phyloP scores from a whole-genome alignment of 805 yeast genomes.

The Candida insectorum region DNA sequence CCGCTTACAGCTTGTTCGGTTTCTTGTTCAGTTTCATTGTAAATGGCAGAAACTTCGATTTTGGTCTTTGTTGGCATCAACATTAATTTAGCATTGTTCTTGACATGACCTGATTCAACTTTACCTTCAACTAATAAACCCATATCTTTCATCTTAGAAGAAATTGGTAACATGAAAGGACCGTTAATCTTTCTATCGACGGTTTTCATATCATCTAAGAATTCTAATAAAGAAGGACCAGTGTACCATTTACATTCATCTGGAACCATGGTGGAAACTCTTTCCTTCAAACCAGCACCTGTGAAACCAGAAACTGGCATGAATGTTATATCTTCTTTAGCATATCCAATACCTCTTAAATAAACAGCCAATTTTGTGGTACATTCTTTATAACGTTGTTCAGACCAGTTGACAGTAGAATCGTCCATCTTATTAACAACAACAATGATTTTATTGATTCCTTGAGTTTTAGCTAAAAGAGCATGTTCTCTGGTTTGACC shows the following conservation, averaged over 20 bases:
- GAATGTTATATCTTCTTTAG: conserved; percentile 77
- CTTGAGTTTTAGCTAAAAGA: conserved; percentile 94
- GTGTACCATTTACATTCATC: conserved; percentile 86
- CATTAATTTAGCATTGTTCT: conserved; percentile 69
- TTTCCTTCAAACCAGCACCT: conserved; percentile 93
- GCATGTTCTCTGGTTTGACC: conserved; percentile 99
- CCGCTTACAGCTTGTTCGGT: conserved; percentile 89
- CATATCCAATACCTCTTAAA: conserved; percentile 87
- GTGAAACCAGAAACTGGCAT: conserved; percentile 99
- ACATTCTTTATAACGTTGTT: conserved; percentile 95
- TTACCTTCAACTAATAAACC: conserved; percentile 99
- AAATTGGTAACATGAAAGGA: conserved; percentile 95
- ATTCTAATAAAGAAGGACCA: conserved; percentile 91
- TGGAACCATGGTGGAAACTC: conserved; percentile 46
- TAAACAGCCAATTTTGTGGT: conserved; percentile 72
- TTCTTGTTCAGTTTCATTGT: conserved; percentile 94
- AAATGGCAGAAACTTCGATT: conserved; percentile 84
- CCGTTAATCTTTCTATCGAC: conserved; percentile 85
- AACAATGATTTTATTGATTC: conserved; percentile 89
- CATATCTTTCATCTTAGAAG: conserved; percentile 92
- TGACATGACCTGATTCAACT: conserved; percentile 91
- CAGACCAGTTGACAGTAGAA: conserved; percentile 92
- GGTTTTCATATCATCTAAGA: conserved; percentile 76
- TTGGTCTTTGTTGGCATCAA: conserved; percentile 88
- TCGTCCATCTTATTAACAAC: conserved; percentile 99